Evolutionary conservation across 2,329 filamentous ascomycete species (phyloP).

Genomic region (Trichoderma atrobrunneum): DNA sequence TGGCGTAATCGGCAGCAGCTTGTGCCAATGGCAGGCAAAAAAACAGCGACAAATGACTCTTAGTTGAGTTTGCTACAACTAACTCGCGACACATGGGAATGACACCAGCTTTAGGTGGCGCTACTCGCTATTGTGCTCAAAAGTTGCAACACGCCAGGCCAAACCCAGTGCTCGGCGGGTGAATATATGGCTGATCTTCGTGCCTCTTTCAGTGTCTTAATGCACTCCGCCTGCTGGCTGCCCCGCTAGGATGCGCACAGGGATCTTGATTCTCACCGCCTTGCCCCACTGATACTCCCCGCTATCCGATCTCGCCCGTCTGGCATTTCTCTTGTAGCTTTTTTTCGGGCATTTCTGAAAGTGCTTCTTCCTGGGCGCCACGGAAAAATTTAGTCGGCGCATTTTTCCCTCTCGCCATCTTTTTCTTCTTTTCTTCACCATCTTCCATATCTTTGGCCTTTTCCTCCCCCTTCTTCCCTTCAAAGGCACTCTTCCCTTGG

Average conservation of each 20-base stretch:
- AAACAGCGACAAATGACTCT: neutral
- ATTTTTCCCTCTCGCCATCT: constrained; percentile 5
- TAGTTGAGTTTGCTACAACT: neutral
- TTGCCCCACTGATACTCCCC: constrained; percentile 17
- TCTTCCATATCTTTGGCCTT: constrained; percentile 4
- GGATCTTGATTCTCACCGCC: neutral
- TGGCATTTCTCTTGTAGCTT: neutral
- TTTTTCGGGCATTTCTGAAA: neutral
- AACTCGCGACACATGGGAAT: constrained; percentile 10
- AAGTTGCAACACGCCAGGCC: neutral
- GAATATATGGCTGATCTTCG: neutral
- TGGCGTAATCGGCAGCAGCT: neutral
- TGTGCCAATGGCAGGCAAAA: neutral
- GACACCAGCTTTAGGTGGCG: constrained; percentile 4
- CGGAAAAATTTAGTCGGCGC: constrained; percentile 17
- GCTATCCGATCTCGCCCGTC: constrained; percentile 22
- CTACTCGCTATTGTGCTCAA: neutral
- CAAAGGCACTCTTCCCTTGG: neutral
- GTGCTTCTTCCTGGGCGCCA: constrained; percentile 8
- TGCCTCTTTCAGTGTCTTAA: neutral
- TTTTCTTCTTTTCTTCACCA: constrained; percentile 6
- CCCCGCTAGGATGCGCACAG: neutral
- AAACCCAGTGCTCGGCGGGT: neutral
- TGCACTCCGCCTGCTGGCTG: neutral
- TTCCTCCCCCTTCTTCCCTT: neutral